Evolutionary conservation across 2,329 filamentous ascomycete genomes (phyloP), one percentile per base, ranked within the genome.

Genomic region (Gremmenia infestans): DNA sequence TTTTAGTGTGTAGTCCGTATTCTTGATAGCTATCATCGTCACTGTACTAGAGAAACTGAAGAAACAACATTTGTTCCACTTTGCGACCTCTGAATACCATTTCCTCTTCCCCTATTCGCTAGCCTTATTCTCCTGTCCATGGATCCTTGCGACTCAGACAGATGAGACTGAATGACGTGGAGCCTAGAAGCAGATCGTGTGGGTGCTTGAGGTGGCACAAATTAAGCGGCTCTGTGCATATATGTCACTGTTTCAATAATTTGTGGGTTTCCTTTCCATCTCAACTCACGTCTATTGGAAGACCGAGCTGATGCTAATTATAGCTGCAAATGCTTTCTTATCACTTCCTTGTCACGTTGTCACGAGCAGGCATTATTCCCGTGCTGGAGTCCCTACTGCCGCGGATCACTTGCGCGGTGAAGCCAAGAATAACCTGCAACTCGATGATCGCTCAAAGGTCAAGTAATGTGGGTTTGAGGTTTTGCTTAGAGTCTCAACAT

Each of bases 331-430:
- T 28, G 28, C 17, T 22, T 28, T 32, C 11, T 48, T 48, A n/a
- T 23, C 35, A 50, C 50, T 17, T 56, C 19, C 35, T 23, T n/a
- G 47, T 40, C 55, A 58, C 52, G 56, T 50, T 56, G 36, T 57
- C 52, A 40, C 22, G 53, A 48, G 55, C 47, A 56, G 54, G 50
- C 45, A 63, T 56, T 25, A 45, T 57, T 56, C 32, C 45, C 48
- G 23, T 37, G 39, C 37, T 25, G 25, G 14, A 15, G 17, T 42
- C 48, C 28, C 50, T 43, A 40, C 47, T 63, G 60, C 55, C 50
- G 57, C 57, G 56, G 58, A 60, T 62, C 56, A 53, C 32, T 62
- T 60, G 56, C 52, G 55, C 32, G 51, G 52, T 55, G 15, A 12
- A 17, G 17, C 53, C 47, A 50, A 59, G 49, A 62, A 62, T 64